These are phyloP conservation scores for Fraxinus angustifolia DNA, from an alignment of 305 asterid species.

Conservation along the genomic window DNA sequence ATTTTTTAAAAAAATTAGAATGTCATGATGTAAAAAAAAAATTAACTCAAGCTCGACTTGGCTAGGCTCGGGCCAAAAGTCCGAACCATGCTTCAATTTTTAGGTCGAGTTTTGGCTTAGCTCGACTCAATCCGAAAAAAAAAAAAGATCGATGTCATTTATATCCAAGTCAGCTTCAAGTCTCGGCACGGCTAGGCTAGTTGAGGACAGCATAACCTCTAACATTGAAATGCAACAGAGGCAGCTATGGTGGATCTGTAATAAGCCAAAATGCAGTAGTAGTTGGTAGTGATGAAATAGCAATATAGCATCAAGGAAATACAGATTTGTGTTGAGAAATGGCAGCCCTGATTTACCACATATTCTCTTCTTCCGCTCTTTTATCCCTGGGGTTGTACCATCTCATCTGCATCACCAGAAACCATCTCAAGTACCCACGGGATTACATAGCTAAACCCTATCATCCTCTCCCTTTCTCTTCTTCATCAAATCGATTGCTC, in stretches of 20 bases:
- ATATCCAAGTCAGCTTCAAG: too few relatives aligned
- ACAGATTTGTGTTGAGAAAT: conserved; percentile 25
- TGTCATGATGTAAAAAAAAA: too few relatives aligned
- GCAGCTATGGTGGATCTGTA: not conserved
- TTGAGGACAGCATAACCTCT: not conserved
- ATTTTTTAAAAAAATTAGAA: too few relatives aligned
- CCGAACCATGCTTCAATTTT: too few relatives aligned
- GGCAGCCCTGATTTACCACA: conserved; percentile 72
- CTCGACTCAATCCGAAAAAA: too few relatives aligned
- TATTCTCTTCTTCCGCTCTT: conserved; percentile 64
- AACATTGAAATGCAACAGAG: not conserved
- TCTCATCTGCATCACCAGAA: conserved; percentile 63
- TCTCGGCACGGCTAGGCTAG: too few relatives aligned
- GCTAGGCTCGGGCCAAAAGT: too few relatives aligned
- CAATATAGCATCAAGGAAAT: not conserved
- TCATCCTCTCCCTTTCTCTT: conserved; percentile 50
- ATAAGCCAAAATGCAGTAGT: not conserved
- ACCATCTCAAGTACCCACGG: conserved; percentile 70
- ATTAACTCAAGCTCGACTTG: too few relatives aligned
- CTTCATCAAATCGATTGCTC: conserved; percentile 35
- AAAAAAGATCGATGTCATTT: too few relatives aligned
- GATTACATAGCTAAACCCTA: conserved; percentile 75
- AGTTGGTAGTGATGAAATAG: not conserved
- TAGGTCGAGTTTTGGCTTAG: too few relatives aligned
- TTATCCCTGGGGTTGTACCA: conserved; percentile 72